Percentiles rank a stretch among this genome's conserved stretches.
These are phyloP conservation scores for Solanum infundibuliforme DNA, from an alignment of 257 asterid species.

Conservation along the genomic window DNA sequence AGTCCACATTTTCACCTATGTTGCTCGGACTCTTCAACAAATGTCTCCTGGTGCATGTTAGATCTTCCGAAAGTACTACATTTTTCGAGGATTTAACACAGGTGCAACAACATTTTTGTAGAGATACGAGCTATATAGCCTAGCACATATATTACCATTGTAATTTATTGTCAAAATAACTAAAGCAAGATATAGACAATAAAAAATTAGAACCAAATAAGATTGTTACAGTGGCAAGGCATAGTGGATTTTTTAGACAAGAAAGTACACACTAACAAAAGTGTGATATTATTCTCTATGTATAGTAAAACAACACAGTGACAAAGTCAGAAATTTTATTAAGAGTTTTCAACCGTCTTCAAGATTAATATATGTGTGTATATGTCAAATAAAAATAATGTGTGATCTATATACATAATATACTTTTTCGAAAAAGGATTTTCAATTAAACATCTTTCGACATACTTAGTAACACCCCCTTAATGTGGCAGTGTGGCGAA, in stretches of 20 bases:
- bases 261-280: background rate
- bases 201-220: background rate
- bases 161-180: background rate
- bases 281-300: background rate
- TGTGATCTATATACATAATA: background rate
- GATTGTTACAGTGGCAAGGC: background rate
- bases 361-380: background rate
- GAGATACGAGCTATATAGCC: background rate
- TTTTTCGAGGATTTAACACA: background rate
- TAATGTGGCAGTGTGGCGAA: background rate
- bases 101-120: background rate
- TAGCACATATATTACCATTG: background rate
- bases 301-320: background rate
- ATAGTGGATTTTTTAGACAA: background rate
- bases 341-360: background rate
- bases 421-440: background rate
- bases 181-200: background rate
- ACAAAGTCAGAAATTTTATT: background rate
- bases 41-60: background rate
- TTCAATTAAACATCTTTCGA: background rate
- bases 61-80: background rate
- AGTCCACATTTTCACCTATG: background rate
- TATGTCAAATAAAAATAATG: background rate
- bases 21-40: background rate
- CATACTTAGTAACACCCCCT: background rate